phyloP scores from a whole-genome alignment of 2,329 filamentous ascomycete species.

The Cladosporium sp. region DNA sequence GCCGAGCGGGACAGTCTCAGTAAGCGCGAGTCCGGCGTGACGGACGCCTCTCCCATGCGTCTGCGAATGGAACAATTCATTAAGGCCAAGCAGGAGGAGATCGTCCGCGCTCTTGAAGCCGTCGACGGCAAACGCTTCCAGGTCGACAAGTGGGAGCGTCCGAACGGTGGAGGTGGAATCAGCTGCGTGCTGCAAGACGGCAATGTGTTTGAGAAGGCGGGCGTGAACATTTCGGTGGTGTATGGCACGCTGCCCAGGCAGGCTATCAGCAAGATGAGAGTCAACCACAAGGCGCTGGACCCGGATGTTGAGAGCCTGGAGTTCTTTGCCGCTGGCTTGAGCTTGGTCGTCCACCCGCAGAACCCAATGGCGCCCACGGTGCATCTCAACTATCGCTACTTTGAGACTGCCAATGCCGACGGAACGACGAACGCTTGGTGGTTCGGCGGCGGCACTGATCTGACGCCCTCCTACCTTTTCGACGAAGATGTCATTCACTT shows the following conservation, averaged over 20 bases:
- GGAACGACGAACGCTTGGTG: constrained; percentile 86
- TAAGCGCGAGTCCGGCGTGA: constrained; percentile 72
- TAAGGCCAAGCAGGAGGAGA: constrained; percentile 83
- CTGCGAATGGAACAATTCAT: constrained; percentile 96
- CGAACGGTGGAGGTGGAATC: constrained; percentile 85
- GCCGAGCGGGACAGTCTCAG: constrained; percentile 76
- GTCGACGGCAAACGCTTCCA: constrained; percentile 79
- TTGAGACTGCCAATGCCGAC: constrained; percentile 84
- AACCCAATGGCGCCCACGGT: constrained; percentile 98
- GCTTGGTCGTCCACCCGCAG: constrained; percentile 83
- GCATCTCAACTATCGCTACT: constrained; percentile 97
- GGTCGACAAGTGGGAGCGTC: constrained; percentile 78
- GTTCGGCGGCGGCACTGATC: constrained; percentile 92
- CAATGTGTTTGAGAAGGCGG: constrained; percentile 95
- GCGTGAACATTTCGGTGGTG: constrained; percentile 90
- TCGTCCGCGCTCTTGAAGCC: constrained; percentile 73
- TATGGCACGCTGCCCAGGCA: constrained; percentile 84
- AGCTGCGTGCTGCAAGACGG: constrained; percentile 94
- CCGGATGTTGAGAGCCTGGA: constrained; percentile 73
- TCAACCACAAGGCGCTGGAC: constrained; percentile 86
- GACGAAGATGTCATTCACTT: constrained; percentile 97
- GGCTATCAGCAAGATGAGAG: constrained; percentile 88
- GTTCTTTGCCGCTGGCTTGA: constrained; percentile 92
- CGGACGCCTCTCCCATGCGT: constrained; percentile 81
- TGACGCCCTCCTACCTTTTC: constrained; percentile 90